Percentiles rank a stretch among this genome's conserved stretches.
Conservation (phyloP, 768 basidiomycete species). For the Lactifluus pinguis region DNA sequence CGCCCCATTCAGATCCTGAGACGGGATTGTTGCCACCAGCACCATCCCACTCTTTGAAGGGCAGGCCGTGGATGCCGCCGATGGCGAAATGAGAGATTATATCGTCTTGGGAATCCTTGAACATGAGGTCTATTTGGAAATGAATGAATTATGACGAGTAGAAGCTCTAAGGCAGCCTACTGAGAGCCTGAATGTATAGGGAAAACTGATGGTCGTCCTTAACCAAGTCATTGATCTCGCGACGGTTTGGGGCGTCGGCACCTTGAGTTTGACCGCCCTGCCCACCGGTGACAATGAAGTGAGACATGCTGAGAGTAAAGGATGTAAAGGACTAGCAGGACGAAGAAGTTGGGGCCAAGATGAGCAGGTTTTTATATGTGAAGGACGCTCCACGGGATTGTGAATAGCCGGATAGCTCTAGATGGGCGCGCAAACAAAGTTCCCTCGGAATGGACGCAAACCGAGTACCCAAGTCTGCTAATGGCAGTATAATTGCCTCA, state of each 20-base stretch:
- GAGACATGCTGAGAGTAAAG: constrained; percentile 11
- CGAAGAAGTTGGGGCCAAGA: not conserved
- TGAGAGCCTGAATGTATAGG: constrained; percentile 41
- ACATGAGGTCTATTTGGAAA: constrained; percentile 26
- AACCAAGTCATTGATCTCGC: constrained; percentile 23
- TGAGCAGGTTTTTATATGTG: constrained; percentile 1
- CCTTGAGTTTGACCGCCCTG: constrained; percentile 4
- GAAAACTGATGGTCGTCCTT: constrained; percentile 38
- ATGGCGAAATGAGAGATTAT: constrained; percentile 37
- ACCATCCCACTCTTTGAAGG: constrained; percentile 37
- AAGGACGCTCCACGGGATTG: not conserved
- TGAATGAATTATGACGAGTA: not conserved
- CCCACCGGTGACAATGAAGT: constrained; percentile 9
- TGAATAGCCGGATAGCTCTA: not conserved
- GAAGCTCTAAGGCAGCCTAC: constrained; percentile 25
- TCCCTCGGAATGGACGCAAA: no score
- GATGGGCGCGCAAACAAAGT: not conserved
- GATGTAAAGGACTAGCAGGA: not conserved
- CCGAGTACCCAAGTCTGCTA: no score
- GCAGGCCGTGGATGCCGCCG: constrained; percentile 45
- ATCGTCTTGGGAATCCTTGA: constrained; percentile 25
- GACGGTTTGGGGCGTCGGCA: constrained; percentile 14
- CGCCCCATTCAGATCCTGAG: constrained; percentile 27
- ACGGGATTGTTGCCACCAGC: constrained; percentile 25
- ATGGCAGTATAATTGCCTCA: no score